Evolutionary conservation across 441 rosid species (phyloP).

Genomic region (Erysimum cheiri): DNA sequence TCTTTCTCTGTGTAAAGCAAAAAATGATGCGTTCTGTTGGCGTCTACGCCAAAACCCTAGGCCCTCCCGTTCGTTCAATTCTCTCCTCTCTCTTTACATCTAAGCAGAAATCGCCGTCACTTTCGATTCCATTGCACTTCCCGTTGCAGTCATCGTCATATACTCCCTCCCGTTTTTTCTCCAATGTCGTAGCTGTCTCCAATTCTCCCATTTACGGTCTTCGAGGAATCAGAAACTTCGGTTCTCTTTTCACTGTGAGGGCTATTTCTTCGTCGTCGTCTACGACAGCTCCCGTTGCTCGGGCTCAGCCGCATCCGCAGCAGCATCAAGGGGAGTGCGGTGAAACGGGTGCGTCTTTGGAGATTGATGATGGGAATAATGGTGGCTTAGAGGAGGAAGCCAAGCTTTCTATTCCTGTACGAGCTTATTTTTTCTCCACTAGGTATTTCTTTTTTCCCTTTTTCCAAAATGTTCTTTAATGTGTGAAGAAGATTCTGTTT

Average conservation of each 20-base stretch:
- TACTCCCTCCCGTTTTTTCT: constrained; percentile 34
- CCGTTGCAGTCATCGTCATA: constrained; percentile 12
- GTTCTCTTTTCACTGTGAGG: constrained; percentile 37
- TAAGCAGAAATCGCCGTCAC: constrained; percentile 32
- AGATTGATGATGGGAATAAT: constrained; percentile 45
- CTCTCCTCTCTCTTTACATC: constrained; percentile 33
- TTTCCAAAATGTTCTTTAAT: background rate
- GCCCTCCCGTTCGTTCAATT: constrained; percentile 52
- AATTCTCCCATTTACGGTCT: constrained; percentile 30
- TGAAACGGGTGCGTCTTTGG: constrained; percentile 6
- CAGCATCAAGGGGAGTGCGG: constrained; percentile 12
- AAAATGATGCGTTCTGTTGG: constrained; percentile 58
- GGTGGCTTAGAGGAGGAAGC: constrained; percentile 50
- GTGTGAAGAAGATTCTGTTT: constrained; percentile 1
- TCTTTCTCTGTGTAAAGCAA: constrained; percentile 30
- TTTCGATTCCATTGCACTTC: constrained; percentile 20
- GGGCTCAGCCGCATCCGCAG: constrained; percentile 50
- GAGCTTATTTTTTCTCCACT: constrained; percentile 88
- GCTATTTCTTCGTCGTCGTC: constrained; percentile 54
- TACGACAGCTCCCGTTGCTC: constrained; percentile 43
- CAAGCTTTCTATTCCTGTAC: constrained; percentile 73
- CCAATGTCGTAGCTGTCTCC: constrained; percentile 9
- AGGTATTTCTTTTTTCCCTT: constrained; percentile 50
- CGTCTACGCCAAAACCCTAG: constrained; percentile 45
- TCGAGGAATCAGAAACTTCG: constrained; percentile 10